phyloP scores from a whole-genome alignment of 73 alveolate species.

The Blepharisma stoltei region DNA sequence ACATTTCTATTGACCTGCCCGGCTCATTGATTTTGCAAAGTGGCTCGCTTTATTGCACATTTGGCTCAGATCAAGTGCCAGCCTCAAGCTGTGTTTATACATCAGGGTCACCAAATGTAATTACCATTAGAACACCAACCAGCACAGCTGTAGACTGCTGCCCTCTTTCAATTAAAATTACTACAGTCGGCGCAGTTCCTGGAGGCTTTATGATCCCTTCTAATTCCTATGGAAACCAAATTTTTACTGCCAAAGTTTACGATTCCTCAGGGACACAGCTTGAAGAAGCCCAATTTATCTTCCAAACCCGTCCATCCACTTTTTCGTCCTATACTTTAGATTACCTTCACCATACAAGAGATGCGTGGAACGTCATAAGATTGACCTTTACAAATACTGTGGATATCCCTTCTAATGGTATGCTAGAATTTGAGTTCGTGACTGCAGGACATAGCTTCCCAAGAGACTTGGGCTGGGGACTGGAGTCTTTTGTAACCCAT shows the following conservation, averaged over 20 bases:
- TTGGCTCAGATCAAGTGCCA: not conserved
- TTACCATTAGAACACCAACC: constrained; percentile 12
- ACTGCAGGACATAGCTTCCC: constrained; percentile 25
- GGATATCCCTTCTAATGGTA: constrained; percentile 17
- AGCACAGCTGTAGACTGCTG: constrained; percentile 18
- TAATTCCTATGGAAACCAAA: not conserved
- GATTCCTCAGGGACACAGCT: constrained; percentile 4
- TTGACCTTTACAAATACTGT: not conserved
- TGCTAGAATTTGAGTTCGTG: constrained; percentile 17
- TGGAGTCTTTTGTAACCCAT: not conserved
- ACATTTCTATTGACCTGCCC: constrained; percentile 12
- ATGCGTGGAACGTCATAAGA: constrained; percentile 29
- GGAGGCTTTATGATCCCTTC: constrained; percentile 25
- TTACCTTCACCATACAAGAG: constrained; percentile 1
- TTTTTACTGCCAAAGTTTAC: not conserved
- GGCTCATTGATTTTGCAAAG: not conserved
- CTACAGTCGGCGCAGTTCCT: constrained; percentile 26
- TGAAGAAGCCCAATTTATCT: constrained; percentile 24
- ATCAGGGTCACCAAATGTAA: constrained; percentile 7
- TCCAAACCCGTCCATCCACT: not conserved
- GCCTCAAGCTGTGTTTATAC: not conserved
- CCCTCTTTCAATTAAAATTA: constrained; percentile 20
- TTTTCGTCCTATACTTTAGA: not conserved
- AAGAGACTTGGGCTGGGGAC: constrained; percentile 34
- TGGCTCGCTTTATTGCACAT: constrained; percentile 25